Conservation (phyloP, 2,329 filamentous ascomycete species). For the Albophoma yamanashiensis region DNA sequence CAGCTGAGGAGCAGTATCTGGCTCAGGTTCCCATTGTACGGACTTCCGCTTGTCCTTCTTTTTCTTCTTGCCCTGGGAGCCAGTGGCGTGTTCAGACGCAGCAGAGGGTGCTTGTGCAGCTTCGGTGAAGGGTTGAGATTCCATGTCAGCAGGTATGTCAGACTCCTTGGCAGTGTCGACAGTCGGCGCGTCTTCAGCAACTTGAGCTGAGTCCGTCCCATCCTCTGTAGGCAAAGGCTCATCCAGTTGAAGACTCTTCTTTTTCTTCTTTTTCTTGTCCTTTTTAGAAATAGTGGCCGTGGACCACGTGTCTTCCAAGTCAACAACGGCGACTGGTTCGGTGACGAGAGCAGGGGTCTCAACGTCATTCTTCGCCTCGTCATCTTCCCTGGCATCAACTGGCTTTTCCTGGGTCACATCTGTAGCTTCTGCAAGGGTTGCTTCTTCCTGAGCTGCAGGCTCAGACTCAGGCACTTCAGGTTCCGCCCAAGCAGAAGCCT, state of each 20-base stretch:
- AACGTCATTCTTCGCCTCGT: not conserved
- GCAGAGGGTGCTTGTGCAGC: not conserved
- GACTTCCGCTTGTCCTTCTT: constrained; percentile 9
- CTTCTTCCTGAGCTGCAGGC: not conserved
- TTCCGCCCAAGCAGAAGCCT: not conserved
- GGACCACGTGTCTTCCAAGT: constrained; percentile 3
- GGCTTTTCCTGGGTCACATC: not conserved
- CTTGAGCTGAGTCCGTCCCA: constrained; percentile 1
- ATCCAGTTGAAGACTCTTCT: constrained; percentile 7
- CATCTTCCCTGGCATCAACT: not conserved
- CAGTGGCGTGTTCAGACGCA: not conserved
- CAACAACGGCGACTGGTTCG: constrained; percentile 4
- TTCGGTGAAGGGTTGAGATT: not conserved
- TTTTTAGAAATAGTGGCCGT: constrained; percentile 8
- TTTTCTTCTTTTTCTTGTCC: constrained; percentile 17
- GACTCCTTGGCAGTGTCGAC: not conserved
- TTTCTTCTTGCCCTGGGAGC: constrained; percentile 3
- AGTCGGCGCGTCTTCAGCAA: not conserved
- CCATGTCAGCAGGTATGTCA: not conserved
- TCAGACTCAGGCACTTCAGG: not conserved
- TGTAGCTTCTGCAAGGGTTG: not conserved
- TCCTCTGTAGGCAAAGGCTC: constrained; percentile 5
- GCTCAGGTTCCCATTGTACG: constrained; percentile 8
- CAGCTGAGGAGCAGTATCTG: no score
- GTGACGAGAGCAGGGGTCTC: not conserved